Conservation (phyloP, 163 green algal species). For the Chlamydomonas reinhardtii region DNA sequence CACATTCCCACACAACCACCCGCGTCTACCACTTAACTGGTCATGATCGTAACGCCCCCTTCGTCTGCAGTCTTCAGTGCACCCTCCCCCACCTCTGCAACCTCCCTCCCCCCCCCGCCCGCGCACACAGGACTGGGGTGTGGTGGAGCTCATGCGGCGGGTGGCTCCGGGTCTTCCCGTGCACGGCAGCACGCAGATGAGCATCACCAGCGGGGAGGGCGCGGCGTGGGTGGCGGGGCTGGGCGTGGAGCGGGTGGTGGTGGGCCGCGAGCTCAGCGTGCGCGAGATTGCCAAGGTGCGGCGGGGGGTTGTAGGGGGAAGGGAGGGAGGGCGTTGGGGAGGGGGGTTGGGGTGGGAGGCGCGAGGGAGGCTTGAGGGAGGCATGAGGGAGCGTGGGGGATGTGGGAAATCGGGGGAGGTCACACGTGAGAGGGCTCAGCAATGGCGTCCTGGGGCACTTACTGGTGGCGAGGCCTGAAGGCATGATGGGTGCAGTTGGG, state of each 20-base stretch:
- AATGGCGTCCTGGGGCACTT: no score
- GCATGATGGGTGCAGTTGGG: no score
- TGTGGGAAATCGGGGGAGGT: neutral
- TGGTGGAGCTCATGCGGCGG: slow-evolving; percentile 70
- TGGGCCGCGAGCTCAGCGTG: slow-evolving; percentile 83
- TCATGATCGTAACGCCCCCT: no score
- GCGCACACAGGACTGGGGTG: slow-evolving; percentile 75
- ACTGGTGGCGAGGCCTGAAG: no score
- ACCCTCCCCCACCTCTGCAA: neutral
- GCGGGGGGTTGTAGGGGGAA: neutral
- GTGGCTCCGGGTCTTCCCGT: slow-evolving; percentile 78
- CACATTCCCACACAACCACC: no score
- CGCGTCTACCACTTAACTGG: no score
- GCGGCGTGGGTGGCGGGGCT: slow-evolving; percentile 74
- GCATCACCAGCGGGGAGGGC: slow-evolving; percentile 81
- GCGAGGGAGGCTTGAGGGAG: neutral
- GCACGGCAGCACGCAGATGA: slow-evolving; percentile 90
- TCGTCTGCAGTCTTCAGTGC: no score
- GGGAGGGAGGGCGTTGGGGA: neutral
- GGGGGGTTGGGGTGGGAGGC: no score
- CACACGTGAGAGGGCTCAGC: no score
- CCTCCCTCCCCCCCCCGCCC: neutral
- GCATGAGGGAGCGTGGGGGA: neutral
- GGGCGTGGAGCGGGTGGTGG: slow-evolving; percentile 79
- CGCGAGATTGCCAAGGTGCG: slow-evolving; percentile 67